Evolutionary conservation across 208 protist species (phyloP).

Genomic region (Porcisia hertigi): DNA sequence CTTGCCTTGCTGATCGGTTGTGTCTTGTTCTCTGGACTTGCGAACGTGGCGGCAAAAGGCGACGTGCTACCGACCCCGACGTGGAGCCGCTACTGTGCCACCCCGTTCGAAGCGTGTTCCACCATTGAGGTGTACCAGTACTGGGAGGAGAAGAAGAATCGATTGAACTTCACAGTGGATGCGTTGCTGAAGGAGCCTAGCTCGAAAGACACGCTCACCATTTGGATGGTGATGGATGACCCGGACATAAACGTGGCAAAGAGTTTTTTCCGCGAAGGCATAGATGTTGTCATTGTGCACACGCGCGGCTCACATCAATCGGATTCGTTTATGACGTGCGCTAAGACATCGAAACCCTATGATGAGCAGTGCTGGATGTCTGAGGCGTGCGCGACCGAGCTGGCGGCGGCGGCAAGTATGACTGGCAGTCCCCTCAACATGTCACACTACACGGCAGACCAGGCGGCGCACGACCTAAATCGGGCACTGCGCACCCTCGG

Average conservation of each 20-base stretch:
- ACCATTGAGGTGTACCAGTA: conserved; percentile 39
- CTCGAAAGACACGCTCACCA: conserved; percentile 24
- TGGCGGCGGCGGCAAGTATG: conserved; percentile 8
- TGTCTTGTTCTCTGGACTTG: background rate
- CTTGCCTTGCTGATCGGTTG: background rate
- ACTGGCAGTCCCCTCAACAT: conserved; percentile 14
- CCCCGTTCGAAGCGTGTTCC: conserved; percentile 35
- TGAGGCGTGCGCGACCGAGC: conserved; percentile 35
- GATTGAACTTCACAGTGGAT: conserved; percentile 37
- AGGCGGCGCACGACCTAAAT: conserved; percentile 50
- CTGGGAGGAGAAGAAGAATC: conserved; percentile 32
- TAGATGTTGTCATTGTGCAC: conserved; percentile 57
- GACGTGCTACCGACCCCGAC: conserved; percentile 33
- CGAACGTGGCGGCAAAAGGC: background rate
- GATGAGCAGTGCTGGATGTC: conserved; percentile 38
- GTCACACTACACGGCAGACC: conserved; percentile 34
- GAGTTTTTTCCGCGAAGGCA: conserved; percentile 17
- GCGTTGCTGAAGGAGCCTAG: conserved; percentile 11
- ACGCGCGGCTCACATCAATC: conserved; percentile 39
- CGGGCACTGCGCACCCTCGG: conserved; percentile 39
- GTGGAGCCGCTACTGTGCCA: conserved; percentile 36
- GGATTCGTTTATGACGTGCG: conserved; percentile 30
- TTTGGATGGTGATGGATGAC: conserved; percentile 59
- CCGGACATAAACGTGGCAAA: conserved; percentile 25
- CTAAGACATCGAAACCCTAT: conserved; percentile 3